phyloP scores from a whole-genome alignment of 129 eudicot genomes.

The Calendula officinalis region DNA sequence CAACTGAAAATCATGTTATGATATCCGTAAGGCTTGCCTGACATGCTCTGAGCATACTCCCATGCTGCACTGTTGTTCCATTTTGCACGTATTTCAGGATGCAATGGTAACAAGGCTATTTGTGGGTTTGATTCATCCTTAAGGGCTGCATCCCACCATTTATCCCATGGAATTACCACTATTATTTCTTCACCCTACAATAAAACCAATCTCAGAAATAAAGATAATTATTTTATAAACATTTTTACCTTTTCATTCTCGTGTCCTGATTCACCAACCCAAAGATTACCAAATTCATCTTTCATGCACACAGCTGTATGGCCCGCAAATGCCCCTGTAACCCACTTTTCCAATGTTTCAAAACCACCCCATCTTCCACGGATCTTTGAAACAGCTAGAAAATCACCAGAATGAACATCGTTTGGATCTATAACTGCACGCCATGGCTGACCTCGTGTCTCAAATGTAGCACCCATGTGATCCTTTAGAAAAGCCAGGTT shows the following conservation, averaged over 20 bases:
- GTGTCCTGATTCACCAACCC: conserved; percentile 99
- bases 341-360: conserved; percentile 99
- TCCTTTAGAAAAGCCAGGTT: conserved; percentile 77
- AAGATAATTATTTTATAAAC: neutral
- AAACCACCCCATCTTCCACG: conserved; percentile 99
- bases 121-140: conserved; percentile 95
- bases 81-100: conserved; percentile 80
- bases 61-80: conserved; percentile 92
- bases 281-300: conserved; percentile 87
- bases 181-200: conserved; percentile 95
- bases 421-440: conserved; percentile 69
- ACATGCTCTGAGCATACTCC: conserved; percentile 92
- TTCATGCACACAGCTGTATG: conserved; percentile 97
- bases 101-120: conserved; percentile 85
- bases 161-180: conserved; percentile 91
- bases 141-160: conserved; percentile 98
- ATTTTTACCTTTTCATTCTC: conserved; percentile 89
- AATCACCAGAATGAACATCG: conserved; percentile 98
- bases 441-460: conserved; percentile 89
- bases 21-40: conserved; percentile 96
- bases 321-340: conserved; percentile 99
- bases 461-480: conserved; percentile 98
- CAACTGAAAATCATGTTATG: conserved; percentile 99
- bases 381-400: conserved; percentile 89
- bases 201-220: conserved; percentile 16